Evolutionary conservation across 2,329 filamentous ascomycete genomes (phyloP).

Genomic region (Calycina marina): DNA sequence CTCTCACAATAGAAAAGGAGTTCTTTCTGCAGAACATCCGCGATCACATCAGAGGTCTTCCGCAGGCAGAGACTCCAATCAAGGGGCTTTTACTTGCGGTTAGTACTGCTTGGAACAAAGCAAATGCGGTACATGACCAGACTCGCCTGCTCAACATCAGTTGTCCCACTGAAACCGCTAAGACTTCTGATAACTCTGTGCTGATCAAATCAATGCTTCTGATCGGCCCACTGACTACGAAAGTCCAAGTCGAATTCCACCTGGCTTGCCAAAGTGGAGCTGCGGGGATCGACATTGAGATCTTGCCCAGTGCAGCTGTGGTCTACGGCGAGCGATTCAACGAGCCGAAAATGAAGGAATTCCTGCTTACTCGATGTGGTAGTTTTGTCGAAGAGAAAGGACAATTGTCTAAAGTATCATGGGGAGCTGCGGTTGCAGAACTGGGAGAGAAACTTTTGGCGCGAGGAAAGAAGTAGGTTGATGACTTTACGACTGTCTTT

Average conservation of each 20-base stretch:
- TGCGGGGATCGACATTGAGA: slow-evolving; percentile 37
- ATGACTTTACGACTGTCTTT: neutral
- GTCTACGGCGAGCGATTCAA: slow-evolving; percentile 71
- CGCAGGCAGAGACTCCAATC: slow-evolving; percentile 41
- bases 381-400: slow-evolving; percentile 16
- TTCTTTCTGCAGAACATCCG: slow-evolving; percentile 64
- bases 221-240: slow-evolving; percentile 49
- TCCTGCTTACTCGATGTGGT: slow-evolving; percentile 41
- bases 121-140: slow-evolving; percentile 41
- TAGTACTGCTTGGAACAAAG: slow-evolving; percentile 50
- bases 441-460: slow-evolving; percentile 39
- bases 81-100: slow-evolving; percentile 44
- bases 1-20: slow-evolving; percentile 49
- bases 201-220: slow-evolving; percentile 47
- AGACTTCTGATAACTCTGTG: slow-evolving; percentile 50
- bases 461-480: slow-evolving; percentile 33
- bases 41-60: slow-evolving; percentile 47
- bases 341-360: slow-evolving; percentile 59
- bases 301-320: slow-evolving; percentile 42
- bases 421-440: slow-evolving; percentile 41
- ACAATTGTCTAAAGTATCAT: slow-evolving; percentile 28
- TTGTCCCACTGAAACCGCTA: slow-evolving; percentile 49
- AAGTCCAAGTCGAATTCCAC: slow-evolving; percentile 47
- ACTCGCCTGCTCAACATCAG: slow-evolving; percentile 46
- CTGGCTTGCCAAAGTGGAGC: slow-evolving; percentile 32